These are phyloP conservation scores for Trichoderma harzianum DNA, from an alignment of 2,329 filamentous ascomycete genomes.

Conservation along the genomic window DNA sequence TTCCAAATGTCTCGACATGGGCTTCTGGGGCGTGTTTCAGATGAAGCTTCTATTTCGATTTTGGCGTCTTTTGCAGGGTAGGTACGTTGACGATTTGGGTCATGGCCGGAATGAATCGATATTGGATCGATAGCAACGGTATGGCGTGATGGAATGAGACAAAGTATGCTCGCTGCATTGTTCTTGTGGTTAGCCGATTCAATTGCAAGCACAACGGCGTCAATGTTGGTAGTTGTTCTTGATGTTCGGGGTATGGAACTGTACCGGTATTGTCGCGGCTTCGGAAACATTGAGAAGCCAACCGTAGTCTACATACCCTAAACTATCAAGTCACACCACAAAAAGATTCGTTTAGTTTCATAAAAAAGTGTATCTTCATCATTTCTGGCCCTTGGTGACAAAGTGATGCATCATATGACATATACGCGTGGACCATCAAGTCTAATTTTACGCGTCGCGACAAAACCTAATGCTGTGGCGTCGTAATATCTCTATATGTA, in stretches of 20 bases:
- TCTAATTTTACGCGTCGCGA: background rate
- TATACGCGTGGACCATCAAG: background rate
- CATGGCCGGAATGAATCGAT: background rate
- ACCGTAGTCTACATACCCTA: too few species aligned
- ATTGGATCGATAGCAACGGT: background rate
- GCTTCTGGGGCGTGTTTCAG: background rate
- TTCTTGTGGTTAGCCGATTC: background rate
- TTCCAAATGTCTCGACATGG: background rate
- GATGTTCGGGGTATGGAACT: too few species aligned
- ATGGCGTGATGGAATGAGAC: background rate
- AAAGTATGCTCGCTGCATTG: background rate
- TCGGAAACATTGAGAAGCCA: too few species aligned
- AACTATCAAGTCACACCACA: background rate
- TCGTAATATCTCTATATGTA: background rate
- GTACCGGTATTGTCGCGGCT: background rate
- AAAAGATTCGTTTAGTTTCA: background rate
- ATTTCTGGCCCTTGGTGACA: background rate
- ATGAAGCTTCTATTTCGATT: background rate
- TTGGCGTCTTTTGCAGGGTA: background rate
- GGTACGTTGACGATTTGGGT: background rate
- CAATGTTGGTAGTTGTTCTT: background rate
- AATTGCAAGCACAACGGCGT: background rate
- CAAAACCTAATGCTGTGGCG: background rate
- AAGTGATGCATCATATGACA: background rate
- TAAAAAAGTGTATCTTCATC: background rate